phyloP scores from a whole-genome alignment of 495 filamentous ascomycete species.

The Cudoniella acicularis region DNA sequence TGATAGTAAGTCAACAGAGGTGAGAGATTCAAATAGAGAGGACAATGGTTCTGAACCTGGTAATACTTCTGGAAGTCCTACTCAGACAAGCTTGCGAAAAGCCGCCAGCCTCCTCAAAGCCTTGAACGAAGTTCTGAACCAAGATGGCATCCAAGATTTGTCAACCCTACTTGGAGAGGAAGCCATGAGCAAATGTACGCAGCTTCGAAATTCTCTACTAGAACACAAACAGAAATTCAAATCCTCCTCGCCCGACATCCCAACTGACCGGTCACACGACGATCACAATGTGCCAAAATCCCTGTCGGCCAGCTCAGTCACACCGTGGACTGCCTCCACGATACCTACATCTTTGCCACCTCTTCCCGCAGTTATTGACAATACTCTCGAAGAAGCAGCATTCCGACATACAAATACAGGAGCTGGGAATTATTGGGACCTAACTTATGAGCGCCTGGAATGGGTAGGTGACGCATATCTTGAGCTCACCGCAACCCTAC shows the following conservation, averaged over 20 bases:
- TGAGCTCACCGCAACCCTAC: constrained; percentile 61
- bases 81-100: constrained; percentile 4
- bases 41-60: background rate
- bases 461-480: constrained; percentile 75
- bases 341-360: constrained; percentile 42
- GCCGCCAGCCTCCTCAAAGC: constrained; percentile 14
- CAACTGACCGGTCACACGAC: constrained; percentile 1
- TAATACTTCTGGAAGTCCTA: background rate
- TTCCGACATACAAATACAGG: constrained; percentile 61
- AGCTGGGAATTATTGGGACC: constrained; percentile 29
- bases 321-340: constrained; percentile 40
- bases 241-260: background rate
- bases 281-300: constrained; percentile 9
- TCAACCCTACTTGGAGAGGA: constrained; percentile 13
- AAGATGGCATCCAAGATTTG: constrained; percentile 17
- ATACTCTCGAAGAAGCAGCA: constrained; percentile 52
- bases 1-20: background rate
- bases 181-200: constrained; percentile 2
- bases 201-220: constrained; percentile 9
- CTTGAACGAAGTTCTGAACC: constrained; percentile 15
- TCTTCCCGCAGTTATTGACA: constrained; percentile 56
- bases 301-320: constrained; percentile 22
- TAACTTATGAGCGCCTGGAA: constrained; percentile 67
- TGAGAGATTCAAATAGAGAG: background rate
- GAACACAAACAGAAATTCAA: background rate